Percentiles rank a stretch among this genome's conserved stretches.
Conservation (phyloP, 2,329 filamentous ascomycete species). For the Monosporascus sp. region DNA sequence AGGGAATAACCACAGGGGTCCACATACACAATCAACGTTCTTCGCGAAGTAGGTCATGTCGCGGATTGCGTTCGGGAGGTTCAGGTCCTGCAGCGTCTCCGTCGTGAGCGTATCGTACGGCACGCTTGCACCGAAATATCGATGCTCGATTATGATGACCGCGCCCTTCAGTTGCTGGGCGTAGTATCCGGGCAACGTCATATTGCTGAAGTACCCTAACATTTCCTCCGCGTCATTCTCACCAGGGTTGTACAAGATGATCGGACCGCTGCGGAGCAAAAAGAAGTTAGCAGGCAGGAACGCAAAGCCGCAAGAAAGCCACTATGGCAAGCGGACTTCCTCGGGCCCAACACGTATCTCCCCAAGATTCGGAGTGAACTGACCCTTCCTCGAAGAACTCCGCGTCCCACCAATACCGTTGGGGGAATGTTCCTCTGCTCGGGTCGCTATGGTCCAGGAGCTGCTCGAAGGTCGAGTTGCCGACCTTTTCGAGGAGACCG, state of each 20-base stretch:
- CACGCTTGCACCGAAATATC: slow-evolving; percentile 15
- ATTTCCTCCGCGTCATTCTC: slow-evolving; percentile 8
- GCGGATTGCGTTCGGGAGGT: slow-evolving; percentile 20
- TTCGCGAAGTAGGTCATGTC: slow-evolving; percentile 25
- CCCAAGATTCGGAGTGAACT: not conserved
- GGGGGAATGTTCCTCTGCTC: slow-evolving; percentile 34
- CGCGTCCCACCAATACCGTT: slow-evolving; percentile 34
- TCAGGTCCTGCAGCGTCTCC: slow-evolving; percentile 19
- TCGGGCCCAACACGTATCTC: not conserved
- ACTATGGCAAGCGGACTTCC: not conserved
- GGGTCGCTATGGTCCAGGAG: slow-evolving; percentile 35
- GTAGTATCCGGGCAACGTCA: slow-evolving; percentile 11
- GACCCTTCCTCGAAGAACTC: slow-evolving; percentile 15
- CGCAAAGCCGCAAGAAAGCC: too few species aligned
- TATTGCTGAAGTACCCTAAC: slow-evolving; percentile 9
- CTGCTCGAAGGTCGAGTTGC: slow-evolving; percentile 29
- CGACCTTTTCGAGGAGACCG: too few species aligned
- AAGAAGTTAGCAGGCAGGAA: too few species aligned
- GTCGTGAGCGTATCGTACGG: slow-evolving; percentile 13
- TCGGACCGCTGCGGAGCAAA: slow-evolving; percentile 4
- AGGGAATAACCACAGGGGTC: too few species aligned
- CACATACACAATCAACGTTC: slow-evolving; percentile 27
- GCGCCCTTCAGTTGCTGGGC: slow-evolving; percentile 13
- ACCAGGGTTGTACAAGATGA: slow-evolving; percentile 16
- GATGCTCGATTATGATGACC: slow-evolving; percentile 15